phyloP scores from a whole-genome alignment of 1,139 yeast species.

The Sugiyamaella pinicola region DNA sequence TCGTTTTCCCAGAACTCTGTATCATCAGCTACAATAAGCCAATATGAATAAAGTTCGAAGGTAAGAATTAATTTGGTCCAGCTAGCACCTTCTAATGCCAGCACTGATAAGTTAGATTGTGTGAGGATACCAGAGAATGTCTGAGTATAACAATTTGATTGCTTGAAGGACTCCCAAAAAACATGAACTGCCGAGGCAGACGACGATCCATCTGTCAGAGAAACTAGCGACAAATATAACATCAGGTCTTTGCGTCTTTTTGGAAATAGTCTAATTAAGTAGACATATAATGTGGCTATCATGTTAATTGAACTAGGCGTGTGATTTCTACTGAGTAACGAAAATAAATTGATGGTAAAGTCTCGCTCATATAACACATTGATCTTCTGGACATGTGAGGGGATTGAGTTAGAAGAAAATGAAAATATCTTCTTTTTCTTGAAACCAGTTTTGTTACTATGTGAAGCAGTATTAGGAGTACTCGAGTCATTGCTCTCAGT shows the following conservation, averaged over 20 bases:
- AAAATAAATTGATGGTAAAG: slow-evolving; percentile 21
- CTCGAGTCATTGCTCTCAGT: background rate
- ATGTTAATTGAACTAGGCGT: slow-evolving; percentile 16
- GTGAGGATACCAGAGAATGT: slow-evolving; percentile 17
- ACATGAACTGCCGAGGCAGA: slow-evolving; percentile 31
- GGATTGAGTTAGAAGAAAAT: slow-evolving; percentile 4
- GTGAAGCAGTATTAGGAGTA: no score
- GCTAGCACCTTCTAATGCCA: slow-evolving; percentile 12
- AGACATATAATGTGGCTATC: slow-evolving; percentile 30
- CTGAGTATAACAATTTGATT: slow-evolving; percentile 22
- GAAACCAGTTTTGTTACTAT: background rate
- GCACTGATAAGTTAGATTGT: slow-evolving; percentile 12
- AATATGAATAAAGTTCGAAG: slow-evolving; percentile 57
- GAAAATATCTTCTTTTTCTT: background rate
- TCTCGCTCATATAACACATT: slow-evolving; percentile 20
- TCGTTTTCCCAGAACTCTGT: slow-evolving; percentile 49
- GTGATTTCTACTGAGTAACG: slow-evolving; percentile 13
- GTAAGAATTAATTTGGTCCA: slow-evolving; percentile 42
- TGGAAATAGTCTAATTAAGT: slow-evolving; percentile 34
- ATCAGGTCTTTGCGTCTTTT: slow-evolving; percentile 32
- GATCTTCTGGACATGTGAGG: slow-evolving; percentile 4
- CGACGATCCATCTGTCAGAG: slow-evolving; percentile 14
- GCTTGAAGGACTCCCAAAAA: slow-evolving; percentile 32
- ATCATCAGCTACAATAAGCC: slow-evolving; percentile 70
- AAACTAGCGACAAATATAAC: slow-evolving; percentile 34